These are phyloP conservation scores for Hericium rajendrae DNA, from an alignment of 768 basidiomycete species.

Conservation along the genomic window DNA sequence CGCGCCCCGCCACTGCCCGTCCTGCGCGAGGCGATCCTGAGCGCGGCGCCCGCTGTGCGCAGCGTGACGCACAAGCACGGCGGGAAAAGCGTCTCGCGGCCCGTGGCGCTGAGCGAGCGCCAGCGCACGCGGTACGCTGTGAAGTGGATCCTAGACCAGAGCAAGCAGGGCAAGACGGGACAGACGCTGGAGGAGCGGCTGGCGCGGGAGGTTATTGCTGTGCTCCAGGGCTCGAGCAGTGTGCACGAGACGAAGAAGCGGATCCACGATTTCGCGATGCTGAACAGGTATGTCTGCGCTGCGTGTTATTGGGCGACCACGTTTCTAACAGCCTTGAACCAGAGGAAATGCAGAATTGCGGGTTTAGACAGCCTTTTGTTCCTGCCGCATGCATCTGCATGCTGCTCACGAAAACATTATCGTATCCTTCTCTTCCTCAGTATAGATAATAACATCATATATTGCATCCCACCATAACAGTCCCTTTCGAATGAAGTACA, in stretches of 20 bases:
- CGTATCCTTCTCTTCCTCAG: too few species aligned
- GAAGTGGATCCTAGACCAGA: slow-evolving; percentile 59
- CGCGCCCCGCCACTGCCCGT: slow-evolving; percentile 70
- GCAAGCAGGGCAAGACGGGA: slow-evolving; percentile 40
- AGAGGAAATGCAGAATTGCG: slow-evolving; percentile 12
- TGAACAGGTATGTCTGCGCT: slow-evolving; percentile 53
- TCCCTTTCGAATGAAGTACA: too few species aligned
- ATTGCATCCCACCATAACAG: too few species aligned
- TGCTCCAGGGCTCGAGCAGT: slow-evolving; percentile 51
- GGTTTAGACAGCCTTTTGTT: background rate
- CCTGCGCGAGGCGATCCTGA: too few species aligned
- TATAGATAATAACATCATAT: too few species aligned
- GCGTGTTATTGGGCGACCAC: background rate
- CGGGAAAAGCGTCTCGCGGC: too few species aligned
- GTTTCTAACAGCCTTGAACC: background rate
- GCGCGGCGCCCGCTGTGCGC: too few species aligned
- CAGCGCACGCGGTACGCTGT: slow-evolving; percentile 68
- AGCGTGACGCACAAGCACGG: too few species aligned
- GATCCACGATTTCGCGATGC: slow-evolving; percentile 60
- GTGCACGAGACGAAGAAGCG: slow-evolving; percentile 54
- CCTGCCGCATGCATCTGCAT: too few species aligned
- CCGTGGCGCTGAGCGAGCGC: slow-evolving; percentile 72
- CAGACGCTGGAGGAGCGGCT: slow-evolving; percentile 57
- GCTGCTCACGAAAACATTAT: too few species aligned
- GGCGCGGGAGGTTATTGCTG: slow-evolving; percentile 67